Evolutionary conservation across 2,329 filamentous ascomycete genomes (phyloP), one percentile per base, ranked within the genome.

Genomic region (Apiospora aurea): DNA sequence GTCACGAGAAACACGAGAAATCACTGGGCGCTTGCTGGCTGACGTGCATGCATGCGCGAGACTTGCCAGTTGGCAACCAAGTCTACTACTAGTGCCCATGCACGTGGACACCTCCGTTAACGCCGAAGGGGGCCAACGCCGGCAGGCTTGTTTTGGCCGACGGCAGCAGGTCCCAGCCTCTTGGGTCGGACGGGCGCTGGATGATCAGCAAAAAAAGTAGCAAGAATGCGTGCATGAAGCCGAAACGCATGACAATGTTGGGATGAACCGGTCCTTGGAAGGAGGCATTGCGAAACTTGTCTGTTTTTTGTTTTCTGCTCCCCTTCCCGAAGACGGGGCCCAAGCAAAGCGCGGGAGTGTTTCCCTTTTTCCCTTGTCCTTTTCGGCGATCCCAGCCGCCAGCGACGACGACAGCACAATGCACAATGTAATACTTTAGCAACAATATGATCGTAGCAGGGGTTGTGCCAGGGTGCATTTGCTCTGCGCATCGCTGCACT

Each of bases 401-500:
- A 38, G 29, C 14, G 16, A 57, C 51, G 26, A 57, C 18, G 16
- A 6, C 44, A 21, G 18, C 6, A 14, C 16, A 46, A 21, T 46
- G 26, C 51, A 26, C 51, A 26, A 53, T 26, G n/a, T 10, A 53
- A 26, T 53, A n/a, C n/a, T n/a, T n/a, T n/a, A 26, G 26, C 10
- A 26, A 26, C 34, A 34, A 38, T 38, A 61, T 61, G 57, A 64
- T 64, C 57, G 57, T 41, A 41, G 57, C 57, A 64, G 29, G 57
- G 57, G 29, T 64, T 8, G 21, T 18, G 21, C 57, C 57, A n/a
- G 57, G 57, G 34, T 61, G 53, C 46, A 49, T 49, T 43, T 13
- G 7, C 34, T 38, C 34, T 38, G 4, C 46, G 34, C 46, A 49
- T n/a, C 21, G 10, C 21, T 49, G 46, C 53, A 61, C 53, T 21